phyloP scores from a whole-genome alignment of 1,284 basidiomycete species.

The Austropuccinia psidii region DNA sequence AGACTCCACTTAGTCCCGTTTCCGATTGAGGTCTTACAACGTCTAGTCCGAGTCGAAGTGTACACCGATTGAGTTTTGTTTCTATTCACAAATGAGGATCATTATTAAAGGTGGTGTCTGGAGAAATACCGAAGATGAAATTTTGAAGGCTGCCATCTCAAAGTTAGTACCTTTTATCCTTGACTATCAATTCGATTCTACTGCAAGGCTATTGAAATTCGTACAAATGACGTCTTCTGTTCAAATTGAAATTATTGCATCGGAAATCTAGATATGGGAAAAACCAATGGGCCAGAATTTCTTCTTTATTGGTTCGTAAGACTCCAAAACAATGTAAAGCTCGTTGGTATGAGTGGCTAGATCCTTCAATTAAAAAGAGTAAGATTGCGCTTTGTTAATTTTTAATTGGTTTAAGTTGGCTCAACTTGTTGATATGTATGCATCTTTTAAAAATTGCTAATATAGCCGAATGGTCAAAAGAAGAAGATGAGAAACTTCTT shows the following conservation, averaged over 20 bases:
- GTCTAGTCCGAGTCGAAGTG: too few relatives aligned
- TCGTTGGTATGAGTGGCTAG: slow-evolving; percentile 98
- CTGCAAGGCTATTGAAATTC: background rate
- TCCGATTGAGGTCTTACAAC: too few relatives aligned
- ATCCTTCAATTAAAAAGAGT: slow-evolving; percentile 93
- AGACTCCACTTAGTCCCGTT: too few relatives aligned
- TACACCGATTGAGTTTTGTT: too few relatives aligned
- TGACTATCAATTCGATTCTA: background rate
- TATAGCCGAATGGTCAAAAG: slow-evolving; percentile 53
- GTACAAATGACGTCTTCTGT: slow-evolving; percentile 39
- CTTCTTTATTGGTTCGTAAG: slow-evolving; percentile 92
- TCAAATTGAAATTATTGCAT: slow-evolving; percentile 36
- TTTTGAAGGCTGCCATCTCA: slow-evolving; percentile 91
- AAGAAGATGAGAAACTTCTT: slow-evolving; percentile 93
- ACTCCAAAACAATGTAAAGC: slow-evolving; percentile 99
- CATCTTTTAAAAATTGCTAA: too few relatives aligned
- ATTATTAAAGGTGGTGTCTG: slow-evolving; percentile 77
- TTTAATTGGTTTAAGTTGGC: background rate
- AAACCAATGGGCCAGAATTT: slow-evolving; percentile 98
- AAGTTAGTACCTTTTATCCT: slow-evolving; percentile 52
- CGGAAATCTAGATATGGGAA: slow-evolving; percentile 73
- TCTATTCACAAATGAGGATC: slow-evolving; percentile 56
- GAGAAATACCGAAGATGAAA: slow-evolving; percentile 77
- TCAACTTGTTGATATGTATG: too few relatives aligned
- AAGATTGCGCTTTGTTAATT: background rate